Evolutionary conservation across 192 early-diverging fungal species (phyloP).

Genomic region (Linnemannia zychae): DNA sequence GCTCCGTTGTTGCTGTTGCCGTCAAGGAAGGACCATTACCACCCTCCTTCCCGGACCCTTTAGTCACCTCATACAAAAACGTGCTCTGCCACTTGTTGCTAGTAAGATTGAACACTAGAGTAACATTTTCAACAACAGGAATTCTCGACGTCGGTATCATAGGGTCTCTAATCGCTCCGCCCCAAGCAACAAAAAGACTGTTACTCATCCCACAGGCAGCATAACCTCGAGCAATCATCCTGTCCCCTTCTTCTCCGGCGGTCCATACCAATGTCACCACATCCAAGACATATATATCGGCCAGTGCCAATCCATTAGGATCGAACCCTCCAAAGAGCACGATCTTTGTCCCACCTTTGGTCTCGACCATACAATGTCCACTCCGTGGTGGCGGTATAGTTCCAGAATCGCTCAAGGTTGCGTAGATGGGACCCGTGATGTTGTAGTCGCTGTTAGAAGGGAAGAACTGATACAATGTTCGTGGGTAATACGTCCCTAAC

Average conservation of each 20-base stretch:
- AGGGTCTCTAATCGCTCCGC: slow-evolving; percentile 1
- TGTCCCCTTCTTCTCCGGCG: not conserved
- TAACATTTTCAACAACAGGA: not conserved
- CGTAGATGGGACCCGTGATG: not conserved
- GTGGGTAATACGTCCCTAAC: not conserved
- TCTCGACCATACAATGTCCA: slow-evolving; percentile 15
- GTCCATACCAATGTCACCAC: slow-evolving; percentile 13
- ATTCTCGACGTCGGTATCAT: not conserved
- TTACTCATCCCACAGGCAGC: slow-evolving; percentile 15
- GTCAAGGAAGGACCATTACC: not conserved
- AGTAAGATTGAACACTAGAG: slow-evolving; percentile 23
- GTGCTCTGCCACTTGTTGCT: slow-evolving; percentile 6
- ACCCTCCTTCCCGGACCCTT: not conserved
- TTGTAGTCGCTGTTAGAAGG: not conserved
- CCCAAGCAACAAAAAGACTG: slow-evolving; percentile 17
- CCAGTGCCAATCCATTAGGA: not conserved
- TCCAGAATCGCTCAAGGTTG: not conserved
- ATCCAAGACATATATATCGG: slow-evolving; percentile 23
- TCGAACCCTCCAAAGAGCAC: slow-evolving; percentile 29
- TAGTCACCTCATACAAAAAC: not conserved
- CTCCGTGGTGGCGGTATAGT: slow-evolving; percentile 15
- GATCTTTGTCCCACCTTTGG: slow-evolving; percentile 16
- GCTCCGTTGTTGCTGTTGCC: not conserved
- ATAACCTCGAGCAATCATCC: not conserved
- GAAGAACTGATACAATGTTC: not conserved